These are phyloP conservation scores for Carex pumila DNA, from an alignment of 176 grass and related monocot genomes.

Conservation along the genomic window DNA sequence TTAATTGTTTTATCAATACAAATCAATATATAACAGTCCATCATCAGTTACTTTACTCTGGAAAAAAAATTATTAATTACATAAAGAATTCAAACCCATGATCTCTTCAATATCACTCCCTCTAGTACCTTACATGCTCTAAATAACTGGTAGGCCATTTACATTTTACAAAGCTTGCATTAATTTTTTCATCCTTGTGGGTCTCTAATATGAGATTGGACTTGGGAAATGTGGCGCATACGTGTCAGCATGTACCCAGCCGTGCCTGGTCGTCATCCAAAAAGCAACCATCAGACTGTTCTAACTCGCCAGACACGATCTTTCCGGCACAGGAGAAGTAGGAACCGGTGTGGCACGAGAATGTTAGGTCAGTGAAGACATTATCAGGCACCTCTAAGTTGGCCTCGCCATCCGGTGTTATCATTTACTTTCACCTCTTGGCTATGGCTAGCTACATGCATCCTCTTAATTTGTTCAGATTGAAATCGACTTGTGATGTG, in stretches of 20 bases:
- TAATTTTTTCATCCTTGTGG: conserved; percentile 63
- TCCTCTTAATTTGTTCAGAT: not conserved
- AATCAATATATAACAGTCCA: too few relatives aligned
- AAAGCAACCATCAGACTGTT: conserved; percentile 74
- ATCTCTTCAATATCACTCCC: too few relatives aligned
- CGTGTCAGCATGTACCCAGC: conserved; percentile 59
- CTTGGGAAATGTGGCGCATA: conserved; percentile 34
- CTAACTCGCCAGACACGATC: conserved; percentile 39
- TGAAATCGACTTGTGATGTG: conserved; percentile 10
- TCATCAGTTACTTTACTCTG: too few relatives aligned
- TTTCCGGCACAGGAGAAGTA: conserved; percentile 75
- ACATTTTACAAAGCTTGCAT: too few relatives aligned
- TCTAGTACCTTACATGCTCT: not conserved
- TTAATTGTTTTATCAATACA: too few relatives aligned
- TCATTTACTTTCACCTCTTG: not conserved
- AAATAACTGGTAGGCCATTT: not conserved
- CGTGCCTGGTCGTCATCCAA: conserved; percentile 51
- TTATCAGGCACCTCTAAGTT: conserved; percentile 58
- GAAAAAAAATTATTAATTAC: too few relatives aligned
- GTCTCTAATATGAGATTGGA: conserved; percentile 78
- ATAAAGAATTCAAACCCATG: too few relatives aligned
- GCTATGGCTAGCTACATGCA: not conserved
- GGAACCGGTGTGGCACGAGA: conserved; percentile 55
- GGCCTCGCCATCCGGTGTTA: too few relatives aligned
- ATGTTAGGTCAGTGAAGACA: conserved; percentile 45